Conservation (phyloP, 83 land plant species). For the Isoetes engelmannii region DNA sequence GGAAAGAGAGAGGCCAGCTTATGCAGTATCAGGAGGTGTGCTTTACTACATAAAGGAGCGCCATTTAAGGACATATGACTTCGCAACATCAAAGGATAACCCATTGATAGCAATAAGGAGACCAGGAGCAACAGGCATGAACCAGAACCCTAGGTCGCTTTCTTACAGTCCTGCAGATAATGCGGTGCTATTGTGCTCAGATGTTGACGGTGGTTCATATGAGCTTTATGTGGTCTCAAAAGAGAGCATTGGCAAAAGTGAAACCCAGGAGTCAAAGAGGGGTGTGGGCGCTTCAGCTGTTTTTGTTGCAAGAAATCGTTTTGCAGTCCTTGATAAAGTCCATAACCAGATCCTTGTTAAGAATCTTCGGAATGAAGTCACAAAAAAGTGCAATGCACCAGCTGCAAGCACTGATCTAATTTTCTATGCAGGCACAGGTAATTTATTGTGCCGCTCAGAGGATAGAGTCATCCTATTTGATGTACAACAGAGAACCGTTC, state of each 20-base stretch:
- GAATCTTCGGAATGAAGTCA: conserved; percentile 56
- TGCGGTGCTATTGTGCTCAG: conserved; percentile 64
- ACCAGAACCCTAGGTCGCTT: conserved; percentile 57
- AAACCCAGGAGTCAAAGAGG: conserved; percentile 56
- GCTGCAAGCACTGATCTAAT: conserved; percentile 44
- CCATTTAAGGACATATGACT: conserved; percentile 52
- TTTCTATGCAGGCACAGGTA: conserved; percentile 61
- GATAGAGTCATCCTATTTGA: conserved; percentile 46
- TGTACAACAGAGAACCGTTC: conserved; percentile 42
- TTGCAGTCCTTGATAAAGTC: conserved; percentile 69
- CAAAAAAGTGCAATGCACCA: conserved; percentile 46
- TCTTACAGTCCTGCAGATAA: conserved; percentile 72
- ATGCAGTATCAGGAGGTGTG: conserved; percentile 50
- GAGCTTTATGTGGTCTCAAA: conserved; percentile 58
- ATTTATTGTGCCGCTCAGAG: conserved; percentile 46
- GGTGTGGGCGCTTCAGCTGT: conserved; percentile 62
- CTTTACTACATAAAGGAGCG: conserved; percentile 56
- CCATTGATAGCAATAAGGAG: conserved; percentile 49
- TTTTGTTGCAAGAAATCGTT: conserved; percentile 67
- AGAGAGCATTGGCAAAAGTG: conserved; percentile 52
- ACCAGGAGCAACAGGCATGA: conserved; percentile 47
- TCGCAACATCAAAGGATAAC: conserved; percentile 55
- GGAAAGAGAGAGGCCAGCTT: conserved; percentile 73
- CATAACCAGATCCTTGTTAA: conserved; percentile 51
- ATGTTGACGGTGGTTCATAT: conserved; percentile 68